Conservation (phyloP, 495 filamentous ascomycete genomes). For the Xylaria telfairii region DNA sequence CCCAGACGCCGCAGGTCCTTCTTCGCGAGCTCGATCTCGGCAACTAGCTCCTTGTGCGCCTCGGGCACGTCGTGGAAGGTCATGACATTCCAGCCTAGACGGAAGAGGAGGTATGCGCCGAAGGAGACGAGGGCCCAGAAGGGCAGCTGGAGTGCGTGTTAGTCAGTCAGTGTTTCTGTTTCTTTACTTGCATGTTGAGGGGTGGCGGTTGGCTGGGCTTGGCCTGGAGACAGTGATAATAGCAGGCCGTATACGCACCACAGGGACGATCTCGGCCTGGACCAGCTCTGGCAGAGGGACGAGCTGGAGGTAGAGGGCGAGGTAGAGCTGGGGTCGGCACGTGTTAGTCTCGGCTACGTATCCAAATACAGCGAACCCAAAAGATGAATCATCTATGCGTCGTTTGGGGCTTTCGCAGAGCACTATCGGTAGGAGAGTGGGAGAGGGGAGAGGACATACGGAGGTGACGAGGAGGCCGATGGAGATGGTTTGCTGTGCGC, state of each 20-base stretch:
- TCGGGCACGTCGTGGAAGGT: constrained; percentile 96
- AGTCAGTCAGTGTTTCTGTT: constrained; percentile 10
- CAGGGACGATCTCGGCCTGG: constrained; percentile 73
- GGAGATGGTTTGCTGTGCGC: constrained; percentile 91
- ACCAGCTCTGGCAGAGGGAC: constrained; percentile 80
- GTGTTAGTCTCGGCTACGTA: neutral
- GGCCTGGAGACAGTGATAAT: neutral
- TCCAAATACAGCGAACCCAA: too few species aligned
- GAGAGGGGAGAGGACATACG: constrained; percentile 51
- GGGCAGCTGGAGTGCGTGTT: constrained; percentile 69
- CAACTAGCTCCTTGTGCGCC: constrained; percentile 88
- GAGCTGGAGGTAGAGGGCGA: constrained; percentile 82
- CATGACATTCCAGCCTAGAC: constrained; percentile 87
- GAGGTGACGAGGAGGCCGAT: constrained; percentile 85
- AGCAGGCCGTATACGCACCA: constrained; percentile 54
- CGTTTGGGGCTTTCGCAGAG: too few species aligned
- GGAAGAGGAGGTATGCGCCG: constrained; percentile 90
- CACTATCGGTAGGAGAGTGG: too few species aligned
- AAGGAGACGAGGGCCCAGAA: constrained; percentile 92
- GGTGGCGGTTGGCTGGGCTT: neutral
- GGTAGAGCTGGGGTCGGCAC: constrained; percentile 70
- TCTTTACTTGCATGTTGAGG: too few species aligned
- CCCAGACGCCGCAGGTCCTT: constrained; percentile 69
- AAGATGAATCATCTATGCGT: too few species aligned
- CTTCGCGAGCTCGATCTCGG: constrained; percentile 74